Conservation (phyloP, 495 filamentous ascomycete genomes). For the Penicillium fimorum region DNA sequence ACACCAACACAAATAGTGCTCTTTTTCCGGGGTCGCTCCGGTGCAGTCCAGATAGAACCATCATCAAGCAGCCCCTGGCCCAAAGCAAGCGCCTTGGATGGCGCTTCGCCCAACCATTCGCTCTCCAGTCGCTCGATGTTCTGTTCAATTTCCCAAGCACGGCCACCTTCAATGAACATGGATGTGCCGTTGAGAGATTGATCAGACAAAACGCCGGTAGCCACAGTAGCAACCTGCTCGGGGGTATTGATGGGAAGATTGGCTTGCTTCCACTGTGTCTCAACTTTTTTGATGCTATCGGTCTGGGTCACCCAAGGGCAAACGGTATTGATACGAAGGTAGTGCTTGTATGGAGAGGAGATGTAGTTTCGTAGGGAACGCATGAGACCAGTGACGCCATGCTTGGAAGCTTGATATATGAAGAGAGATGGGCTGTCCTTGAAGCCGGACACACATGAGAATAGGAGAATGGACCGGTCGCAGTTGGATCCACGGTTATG, state of each 20-base stretch:
- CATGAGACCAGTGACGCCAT: conserved; percentile 51
- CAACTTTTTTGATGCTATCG: conserved; percentile 40
- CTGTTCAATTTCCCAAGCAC: conserved; percentile 49
- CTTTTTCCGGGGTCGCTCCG: conserved; percentile 16
- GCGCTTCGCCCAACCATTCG: conserved; percentile 46
- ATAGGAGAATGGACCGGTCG: conserved; percentile 48
- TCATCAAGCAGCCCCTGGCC: conserved; percentile 43
- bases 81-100: conserved; percentile 32
- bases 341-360: conserved; percentile 36
- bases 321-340: conserved; percentile 51
- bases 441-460: conserved; percentile 48
- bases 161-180: conserved; percentile 48
- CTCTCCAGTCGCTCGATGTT: conserved; percentile 42
- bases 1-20: conserved; percentile 25
- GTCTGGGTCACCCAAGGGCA: conserved; percentile 56
- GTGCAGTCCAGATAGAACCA: conserved; percentile 26
- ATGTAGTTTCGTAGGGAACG: conserved; percentile 44
- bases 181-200: conserved; percentile 41
- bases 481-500: conserved; percentile 38
- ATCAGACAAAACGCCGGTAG: conserved; percentile 40
- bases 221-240: conserved; percentile 43
- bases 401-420: conserved; percentile 51
- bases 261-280: conserved; percentile 42
- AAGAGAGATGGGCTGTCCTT: conserved; percentile 47
- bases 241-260: conserved; percentile 47